Percentiles rank a stretch among this genome's conserved stretches.
Conservation (phyloP, 2,329 filamentous ascomycete species). For the Apiospora pterosperma region DNA sequence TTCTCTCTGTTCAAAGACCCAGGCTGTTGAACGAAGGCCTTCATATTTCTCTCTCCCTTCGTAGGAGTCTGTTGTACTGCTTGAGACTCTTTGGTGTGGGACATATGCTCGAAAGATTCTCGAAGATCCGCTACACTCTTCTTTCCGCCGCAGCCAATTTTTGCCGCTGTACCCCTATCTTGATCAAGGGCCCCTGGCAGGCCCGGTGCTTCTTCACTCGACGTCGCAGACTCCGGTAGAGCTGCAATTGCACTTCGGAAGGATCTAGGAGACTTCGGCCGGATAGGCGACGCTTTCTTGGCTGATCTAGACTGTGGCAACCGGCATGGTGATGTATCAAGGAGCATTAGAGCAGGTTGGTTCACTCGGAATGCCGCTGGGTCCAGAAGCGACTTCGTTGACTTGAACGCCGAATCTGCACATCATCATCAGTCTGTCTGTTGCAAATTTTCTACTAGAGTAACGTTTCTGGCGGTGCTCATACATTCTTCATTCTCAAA, state of each 20-base stretch:
- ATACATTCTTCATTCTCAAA: constrained; percentile 27
- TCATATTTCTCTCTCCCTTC: neutral
- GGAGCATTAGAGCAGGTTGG: neutral
- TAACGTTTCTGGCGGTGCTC: constrained; percentile 7
- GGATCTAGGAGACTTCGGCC: neutral
- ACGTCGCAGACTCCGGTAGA: neutral
- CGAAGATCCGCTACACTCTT: constrained; percentile 32
- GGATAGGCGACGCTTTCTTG: constrained; percentile 1
- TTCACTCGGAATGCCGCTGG: constrained; percentile 1
- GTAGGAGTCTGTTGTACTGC: neutral
- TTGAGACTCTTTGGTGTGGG: neutral
- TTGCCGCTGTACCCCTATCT: neutral
- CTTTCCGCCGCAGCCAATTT: constrained; percentile 11
- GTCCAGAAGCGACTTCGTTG: constrained; percentile 5
- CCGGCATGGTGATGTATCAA: constrained; percentile 6
- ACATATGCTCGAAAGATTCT: constrained; percentile 26
- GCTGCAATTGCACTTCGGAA: neutral
- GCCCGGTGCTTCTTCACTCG: neutral
- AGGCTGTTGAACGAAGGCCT: neutral
- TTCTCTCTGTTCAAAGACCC: neutral
- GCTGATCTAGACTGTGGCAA: constrained; percentile 9
- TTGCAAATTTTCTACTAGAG: neutral
- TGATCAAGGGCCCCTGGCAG: neutral
- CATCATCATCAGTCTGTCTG: constrained; percentile 1
- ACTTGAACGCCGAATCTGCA: constrained; percentile 13